A percentile compares a stretch with the other conserved stretches of the same genome.
Conservation (phyloP, 192 early-diverging fungal genomes). For the Backusella tarrabulga region DNA sequence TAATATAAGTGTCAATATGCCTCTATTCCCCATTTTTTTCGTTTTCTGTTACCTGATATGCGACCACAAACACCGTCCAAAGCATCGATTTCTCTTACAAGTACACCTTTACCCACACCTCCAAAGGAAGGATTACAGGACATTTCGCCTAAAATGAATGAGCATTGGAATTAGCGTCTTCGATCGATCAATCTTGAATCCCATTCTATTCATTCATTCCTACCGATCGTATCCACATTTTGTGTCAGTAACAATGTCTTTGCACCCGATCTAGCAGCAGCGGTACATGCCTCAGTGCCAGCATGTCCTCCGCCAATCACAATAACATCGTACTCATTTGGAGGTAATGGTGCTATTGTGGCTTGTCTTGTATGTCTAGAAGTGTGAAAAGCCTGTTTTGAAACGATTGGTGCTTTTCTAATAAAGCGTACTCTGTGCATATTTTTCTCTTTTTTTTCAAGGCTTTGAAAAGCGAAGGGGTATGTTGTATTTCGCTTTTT, state of each 20-base stretch:
- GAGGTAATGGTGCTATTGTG: neutral
- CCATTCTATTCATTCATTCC: neutral
- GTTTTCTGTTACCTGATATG: constrained; percentile 48
- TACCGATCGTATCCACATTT: constrained; percentile 70
- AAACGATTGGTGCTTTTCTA: neutral
- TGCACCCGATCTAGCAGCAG: constrained; percentile 73
- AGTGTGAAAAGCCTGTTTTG: neutral
- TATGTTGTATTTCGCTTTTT: neutral
- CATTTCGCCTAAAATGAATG: constrained; percentile 62
- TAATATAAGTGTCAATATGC: neutral
- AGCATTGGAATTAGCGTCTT: neutral
- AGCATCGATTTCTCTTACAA: constrained; percentile 80
- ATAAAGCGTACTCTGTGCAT: neutral
- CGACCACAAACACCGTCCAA: constrained; percentile 81
- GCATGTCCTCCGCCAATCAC: constrained; percentile 86
- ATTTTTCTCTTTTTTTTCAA: neutral
- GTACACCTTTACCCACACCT: constrained; percentile 79
- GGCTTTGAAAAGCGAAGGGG: neutral
- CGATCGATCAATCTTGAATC: neutral
- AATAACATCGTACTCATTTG: constrained; percentile 61
- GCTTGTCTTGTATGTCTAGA: neutral
- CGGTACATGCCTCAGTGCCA: constrained; percentile 78
- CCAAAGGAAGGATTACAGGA: constrained; percentile 89
- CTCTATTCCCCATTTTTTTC: too few species aligned
- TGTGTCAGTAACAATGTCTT: constrained; percentile 74